Conservation (phyloP, 306 rosid genomes). For the Quercus agrifolia region DNA sequence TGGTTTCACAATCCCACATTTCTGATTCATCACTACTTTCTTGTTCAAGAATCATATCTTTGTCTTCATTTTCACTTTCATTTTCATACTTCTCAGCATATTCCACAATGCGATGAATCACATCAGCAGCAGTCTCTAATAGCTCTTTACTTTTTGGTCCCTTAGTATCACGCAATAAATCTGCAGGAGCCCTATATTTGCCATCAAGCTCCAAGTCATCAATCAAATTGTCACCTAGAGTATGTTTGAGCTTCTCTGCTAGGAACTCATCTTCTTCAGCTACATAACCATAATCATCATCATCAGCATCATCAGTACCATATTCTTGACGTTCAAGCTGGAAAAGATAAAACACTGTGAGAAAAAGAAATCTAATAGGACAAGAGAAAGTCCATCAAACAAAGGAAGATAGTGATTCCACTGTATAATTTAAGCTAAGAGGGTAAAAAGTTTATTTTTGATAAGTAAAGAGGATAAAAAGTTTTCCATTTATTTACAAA, state of each 20-base stretch:
- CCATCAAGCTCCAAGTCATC: slow-evolving; percentile 50
- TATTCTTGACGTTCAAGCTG: slow-evolving; percentile 73
- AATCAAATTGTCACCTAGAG: slow-evolving; percentile 34
- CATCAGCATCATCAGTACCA: slow-evolving; percentile 36
- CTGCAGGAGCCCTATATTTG: slow-evolving; percentile 71
- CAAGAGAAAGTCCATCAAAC: background rate
- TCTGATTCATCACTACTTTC: slow-evolving; percentile 92
- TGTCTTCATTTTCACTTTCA: slow-evolving; percentile 55
- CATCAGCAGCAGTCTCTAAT: slow-evolving; percentile 48
- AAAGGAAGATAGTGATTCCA: background rate
- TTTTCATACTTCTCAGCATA: slow-evolving; percentile 79
- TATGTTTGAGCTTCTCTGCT: slow-evolving; percentile 59
- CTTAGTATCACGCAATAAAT: slow-evolving; percentile 43
- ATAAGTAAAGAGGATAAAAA: too few relatives aligned
- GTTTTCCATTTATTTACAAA: background rate
- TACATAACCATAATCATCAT: slow-evolving; percentile 25
- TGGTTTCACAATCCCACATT: slow-evolving; percentile 90
- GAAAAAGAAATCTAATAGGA: slow-evolving; percentile 5
- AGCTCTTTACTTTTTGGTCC: slow-evolving; percentile 34
- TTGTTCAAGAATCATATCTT: slow-evolving; percentile 42
- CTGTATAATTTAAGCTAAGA: background rate
- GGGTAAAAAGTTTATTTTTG: background rate
- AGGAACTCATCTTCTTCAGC: slow-evolving; percentile 63
- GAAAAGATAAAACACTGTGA: slow-evolving; percentile 9
- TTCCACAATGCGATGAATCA: slow-evolving; percentile 72